Conservation (phyloP, 2,329 filamentous ascomycete species). For the Dactylonectria estremocensis region DNA sequence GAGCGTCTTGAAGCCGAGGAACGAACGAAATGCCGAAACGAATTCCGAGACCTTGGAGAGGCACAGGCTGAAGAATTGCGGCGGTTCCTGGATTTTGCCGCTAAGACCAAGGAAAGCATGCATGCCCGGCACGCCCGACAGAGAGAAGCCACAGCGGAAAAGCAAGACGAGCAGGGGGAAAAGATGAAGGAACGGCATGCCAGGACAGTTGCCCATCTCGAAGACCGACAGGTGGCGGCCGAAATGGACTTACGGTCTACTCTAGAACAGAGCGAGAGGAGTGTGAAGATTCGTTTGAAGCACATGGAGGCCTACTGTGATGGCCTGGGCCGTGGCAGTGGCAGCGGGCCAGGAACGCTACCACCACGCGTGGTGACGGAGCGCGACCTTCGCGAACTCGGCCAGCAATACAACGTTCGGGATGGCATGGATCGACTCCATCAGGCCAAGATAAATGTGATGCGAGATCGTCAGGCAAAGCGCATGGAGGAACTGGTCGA, state of each 20-base stretch:
- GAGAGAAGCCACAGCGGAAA: constrained; percentile 63
- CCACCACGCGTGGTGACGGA: constrained; percentile 71
- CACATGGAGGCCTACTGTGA: constrained; percentile 79
- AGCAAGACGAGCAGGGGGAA: constrained; percentile 63
- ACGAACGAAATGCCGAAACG: constrained; percentile 60
- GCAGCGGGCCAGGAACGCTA: constrained; percentile 50
- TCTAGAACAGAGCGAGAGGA: constrained; percentile 71
- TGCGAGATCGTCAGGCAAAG: constrained; percentile 75
- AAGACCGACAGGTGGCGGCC: constrained; percentile 73
- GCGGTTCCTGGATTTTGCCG: constrained; percentile 66
- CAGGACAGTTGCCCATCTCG: constrained; percentile 68
- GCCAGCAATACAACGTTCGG: constrained; percentile 73
- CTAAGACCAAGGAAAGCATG: constrained; percentile 65
- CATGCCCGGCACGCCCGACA: constrained; percentile 65
- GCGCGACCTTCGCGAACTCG: constrained; percentile 70
- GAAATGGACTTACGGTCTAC: constrained; percentile 72
- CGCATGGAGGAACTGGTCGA: constrained; percentile 72
- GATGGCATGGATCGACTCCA: constrained; percentile 73
- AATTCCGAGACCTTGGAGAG: constrained; percentile 61
- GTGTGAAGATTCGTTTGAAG: constrained; percentile 70
- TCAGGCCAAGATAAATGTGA: constrained; percentile 74
- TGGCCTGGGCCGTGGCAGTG: constrained; percentile 61
- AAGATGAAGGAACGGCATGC: constrained; percentile 70
- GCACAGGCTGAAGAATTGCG: constrained; percentile 66
- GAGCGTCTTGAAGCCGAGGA: constrained; percentile 62